Conservation (phyloP, 2,329 filamentous ascomycete genomes). For the Trichoderma polysporum region DNA sequence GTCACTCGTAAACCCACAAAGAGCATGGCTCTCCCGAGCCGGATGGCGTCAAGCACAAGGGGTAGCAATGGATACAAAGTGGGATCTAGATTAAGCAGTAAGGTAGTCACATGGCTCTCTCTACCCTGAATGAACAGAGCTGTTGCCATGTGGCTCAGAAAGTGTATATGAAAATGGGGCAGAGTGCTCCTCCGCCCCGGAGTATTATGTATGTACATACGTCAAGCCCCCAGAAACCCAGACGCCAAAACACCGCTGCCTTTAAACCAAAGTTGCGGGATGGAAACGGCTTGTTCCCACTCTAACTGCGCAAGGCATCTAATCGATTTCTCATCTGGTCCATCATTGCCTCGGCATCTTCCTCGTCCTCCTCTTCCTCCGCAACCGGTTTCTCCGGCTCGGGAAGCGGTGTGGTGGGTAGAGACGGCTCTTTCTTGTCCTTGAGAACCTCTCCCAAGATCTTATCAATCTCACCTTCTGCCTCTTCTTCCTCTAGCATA, state of each 20-base stretch:
- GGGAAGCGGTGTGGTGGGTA: conserved; percentile 56
- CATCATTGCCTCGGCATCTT: conserved; percentile 85
- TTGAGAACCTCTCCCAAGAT: conserved; percentile 88
- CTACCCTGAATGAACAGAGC: neutral
- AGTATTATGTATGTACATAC: neutral
- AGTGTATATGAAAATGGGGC: neutral
- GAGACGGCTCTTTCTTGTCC: conserved; percentile 65
- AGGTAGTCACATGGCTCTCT: conserved; percentile 1
- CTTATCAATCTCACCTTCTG: conserved; percentile 83
- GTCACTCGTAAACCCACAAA: neutral
- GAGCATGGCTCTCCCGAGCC: neutral
- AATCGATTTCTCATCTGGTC: conserved; percentile 90
- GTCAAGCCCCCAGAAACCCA: neutral
- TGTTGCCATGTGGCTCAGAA: neutral
- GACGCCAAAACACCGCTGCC: conserved; percentile 21
- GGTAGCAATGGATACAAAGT: neutral
- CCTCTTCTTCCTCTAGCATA: conserved; percentile 72
- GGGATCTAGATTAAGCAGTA: conserved; percentile 2
- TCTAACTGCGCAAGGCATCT: conserved; percentile 83
- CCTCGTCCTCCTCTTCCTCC: conserved; percentile 55
- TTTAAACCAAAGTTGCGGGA: conserved; percentile 16
- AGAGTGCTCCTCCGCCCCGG: neutral
- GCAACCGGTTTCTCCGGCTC: conserved; percentile 54
- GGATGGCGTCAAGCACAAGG: conserved; percentile 5
- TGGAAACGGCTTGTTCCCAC: neutral